A percentile compares a stretch with the other conserved stretches of the same genome.
These are phyloP conservation scores for Paxillus involutus DNA, from an alignment of 768 basidiomycete genomes.

Conservation along the genomic window DNA sequence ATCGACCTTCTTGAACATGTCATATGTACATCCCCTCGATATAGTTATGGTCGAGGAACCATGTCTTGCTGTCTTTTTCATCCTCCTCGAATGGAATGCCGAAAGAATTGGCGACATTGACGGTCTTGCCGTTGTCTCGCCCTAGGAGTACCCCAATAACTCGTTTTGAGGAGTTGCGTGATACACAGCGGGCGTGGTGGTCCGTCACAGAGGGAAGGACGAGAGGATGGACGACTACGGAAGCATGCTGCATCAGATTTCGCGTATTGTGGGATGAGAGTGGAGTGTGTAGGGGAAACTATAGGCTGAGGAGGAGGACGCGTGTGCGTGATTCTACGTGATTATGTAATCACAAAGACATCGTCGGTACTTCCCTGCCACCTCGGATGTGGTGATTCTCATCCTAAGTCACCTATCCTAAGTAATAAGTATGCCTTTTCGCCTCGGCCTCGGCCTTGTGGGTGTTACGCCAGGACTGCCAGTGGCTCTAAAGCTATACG, in stretches of 20 bases:
- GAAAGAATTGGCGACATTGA: slow-evolving; percentile 97
- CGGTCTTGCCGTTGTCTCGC: slow-evolving; percentile 90
- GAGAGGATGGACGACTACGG: slow-evolving; percentile 85
- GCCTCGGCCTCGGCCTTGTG: no score
- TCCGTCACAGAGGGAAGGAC: slow-evolving; percentile 97
- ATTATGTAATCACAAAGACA: no score
- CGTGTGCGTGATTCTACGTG: no score
- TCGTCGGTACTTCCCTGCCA: no score
- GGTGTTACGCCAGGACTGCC: no score
- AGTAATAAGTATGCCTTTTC: no score
- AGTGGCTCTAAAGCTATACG: no score
- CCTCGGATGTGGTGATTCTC: no score
- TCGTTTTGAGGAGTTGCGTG: slow-evolving; percentile 82
- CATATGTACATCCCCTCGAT: slow-evolving; percentile 98
- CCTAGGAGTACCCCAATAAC: slow-evolving; percentile 93
- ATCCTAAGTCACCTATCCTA: no score
- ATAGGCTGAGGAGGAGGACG: no score
- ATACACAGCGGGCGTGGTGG: slow-evolving; percentile 88
- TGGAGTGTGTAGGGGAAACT: no score
- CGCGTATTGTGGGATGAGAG: not conserved
- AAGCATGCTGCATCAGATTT: slow-evolving; percentile 4
- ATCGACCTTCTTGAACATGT: slow-evolving; percentile 99
- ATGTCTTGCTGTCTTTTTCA: slow-evolving; percentile 96
- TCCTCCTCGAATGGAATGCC: slow-evolving; percentile 99
- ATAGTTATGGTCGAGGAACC: slow-evolving; percentile 99